Conservation (phyloP, 176 grass and related monocot genomes). For the Oryza nivara region DNA sequence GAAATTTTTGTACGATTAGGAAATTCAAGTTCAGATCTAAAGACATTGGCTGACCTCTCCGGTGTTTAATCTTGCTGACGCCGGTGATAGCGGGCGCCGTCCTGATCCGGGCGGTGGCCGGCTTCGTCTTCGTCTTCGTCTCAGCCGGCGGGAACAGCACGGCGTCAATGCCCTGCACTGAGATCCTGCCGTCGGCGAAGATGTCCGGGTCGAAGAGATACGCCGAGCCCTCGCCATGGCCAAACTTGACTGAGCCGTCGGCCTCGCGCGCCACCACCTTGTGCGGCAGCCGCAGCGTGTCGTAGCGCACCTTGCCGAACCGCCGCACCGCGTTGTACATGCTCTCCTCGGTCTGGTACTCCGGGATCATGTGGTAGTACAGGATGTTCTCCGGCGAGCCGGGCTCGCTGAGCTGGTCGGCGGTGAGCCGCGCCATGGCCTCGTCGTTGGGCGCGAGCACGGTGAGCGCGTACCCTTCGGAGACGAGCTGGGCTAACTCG, state of each 20-base stretch:
- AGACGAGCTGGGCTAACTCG: slow-evolving; percentile 90
- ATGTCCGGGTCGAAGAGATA: slow-evolving; percentile 99
- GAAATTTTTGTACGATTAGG: neutral
- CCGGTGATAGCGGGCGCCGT: slow-evolving; percentile 56
- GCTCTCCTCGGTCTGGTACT: slow-evolving; percentile 99
- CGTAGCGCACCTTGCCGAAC: slow-evolving; percentile 89
- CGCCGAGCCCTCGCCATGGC: slow-evolving; percentile 71
- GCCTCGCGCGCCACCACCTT: slow-evolving; percentile 87
- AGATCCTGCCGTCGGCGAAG: slow-evolving; percentile 92
- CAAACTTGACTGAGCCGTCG: slow-evolving; percentile 97
- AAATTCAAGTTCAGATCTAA: slow-evolving; percentile 45
- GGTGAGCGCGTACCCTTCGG: slow-evolving; percentile 86
- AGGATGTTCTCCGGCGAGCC: slow-evolving; percentile 96
- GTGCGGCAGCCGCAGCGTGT: slow-evolving; percentile 88
- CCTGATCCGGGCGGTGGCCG: slow-evolving; percentile 30
- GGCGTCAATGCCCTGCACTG: slow-evolving; percentile 90
- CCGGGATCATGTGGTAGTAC: slow-evolving; percentile 96
- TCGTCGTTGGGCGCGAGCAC: slow-evolving; percentile 93
- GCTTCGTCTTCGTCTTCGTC: slow-evolving; percentile 18
- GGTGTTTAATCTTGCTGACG: slow-evolving; percentile 54
- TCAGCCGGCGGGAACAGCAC: slow-evolving; percentile 76
- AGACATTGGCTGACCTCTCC: slow-evolving; percentile 68
- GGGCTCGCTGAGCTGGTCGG: slow-evolving; percentile 86
- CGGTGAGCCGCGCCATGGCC: slow-evolving; percentile 78
- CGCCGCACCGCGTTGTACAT: slow-evolving; percentile 98